phyloP scores from a whole-genome alignment of 2,329 filamentous ascomycete genomes.

The Colletotrichum sp. region DNA sequence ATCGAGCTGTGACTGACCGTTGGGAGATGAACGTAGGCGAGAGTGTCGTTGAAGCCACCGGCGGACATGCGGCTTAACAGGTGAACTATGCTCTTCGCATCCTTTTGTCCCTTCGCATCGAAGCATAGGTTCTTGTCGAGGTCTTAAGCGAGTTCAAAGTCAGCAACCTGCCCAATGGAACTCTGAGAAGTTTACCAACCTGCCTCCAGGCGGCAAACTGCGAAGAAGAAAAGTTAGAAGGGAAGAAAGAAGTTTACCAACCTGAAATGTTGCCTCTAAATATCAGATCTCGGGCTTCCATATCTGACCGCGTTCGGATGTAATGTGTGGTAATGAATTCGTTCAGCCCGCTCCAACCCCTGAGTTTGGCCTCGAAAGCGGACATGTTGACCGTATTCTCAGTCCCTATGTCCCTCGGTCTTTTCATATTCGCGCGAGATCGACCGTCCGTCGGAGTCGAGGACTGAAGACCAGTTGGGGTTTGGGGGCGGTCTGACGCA shows the following conservation, averaged over 20 bases:
- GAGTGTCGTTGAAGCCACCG: not conserved
- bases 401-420: not conserved
- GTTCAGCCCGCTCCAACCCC: not conserved
- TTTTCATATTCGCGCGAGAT: not conserved
- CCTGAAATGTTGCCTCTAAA: not conserved
- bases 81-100: not conserved
- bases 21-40: not conserved
- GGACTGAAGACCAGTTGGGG: not conserved
- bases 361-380: not conserved
- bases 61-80: not conserved
- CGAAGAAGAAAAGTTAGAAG: no score
- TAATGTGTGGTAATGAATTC: not conserved
- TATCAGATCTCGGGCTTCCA: not conserved
- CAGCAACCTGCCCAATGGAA: fast-evolving
- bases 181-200: no score
- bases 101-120: not conserved
- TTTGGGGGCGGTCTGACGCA: not conserved
- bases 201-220: no score
- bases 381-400: not conserved
- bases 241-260: not conserved
- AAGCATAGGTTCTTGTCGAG: not conserved
- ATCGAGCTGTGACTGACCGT: not conserved
- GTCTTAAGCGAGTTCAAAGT: fast-evolving
- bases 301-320: not conserved
- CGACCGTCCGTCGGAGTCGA: not conserved